Evolutionary conservation across 164 flowering plant species (phyloP).

Genomic region (Pachysandra terminalis): DNA sequence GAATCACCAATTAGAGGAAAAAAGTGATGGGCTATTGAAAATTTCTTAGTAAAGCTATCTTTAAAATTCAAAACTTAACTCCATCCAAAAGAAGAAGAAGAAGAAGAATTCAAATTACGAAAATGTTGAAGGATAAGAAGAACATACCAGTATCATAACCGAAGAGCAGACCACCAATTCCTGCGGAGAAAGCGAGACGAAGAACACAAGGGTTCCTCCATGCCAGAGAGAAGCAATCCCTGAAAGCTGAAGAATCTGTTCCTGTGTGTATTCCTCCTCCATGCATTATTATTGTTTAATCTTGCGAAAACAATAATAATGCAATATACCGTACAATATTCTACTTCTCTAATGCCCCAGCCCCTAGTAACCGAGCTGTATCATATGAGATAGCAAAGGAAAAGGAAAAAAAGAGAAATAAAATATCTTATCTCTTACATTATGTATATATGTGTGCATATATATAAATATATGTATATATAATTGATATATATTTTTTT

Average conservation of each 20-base stretch:
- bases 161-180: constrained; percentile 67
- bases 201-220: constrained; percentile 70
- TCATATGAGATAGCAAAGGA: too few species aligned
- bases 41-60: background rate
- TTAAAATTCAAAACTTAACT: too few species aligned
- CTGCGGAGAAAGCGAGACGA: constrained; percentile 68
- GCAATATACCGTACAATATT: too few species aligned
- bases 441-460: too few species aligned
- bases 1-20: background rate
- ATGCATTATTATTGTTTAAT: too few species aligned
- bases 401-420: too few species aligned
- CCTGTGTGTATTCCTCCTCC: constrained; percentile 50
- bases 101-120: background rate
- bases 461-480: too few species aligned
- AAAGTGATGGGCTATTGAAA: background rate
- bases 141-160: constrained; percentile 66
- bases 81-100: background rate
- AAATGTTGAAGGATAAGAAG: background rate
- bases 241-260: constrained; percentile 47
- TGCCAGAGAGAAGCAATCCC: constrained; percentile 50
- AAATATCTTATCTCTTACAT: too few species aligned
- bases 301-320: too few species aligned
- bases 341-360: too few species aligned
- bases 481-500: too few species aligned
- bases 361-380: too few species aligned